phyloP scores from a whole-genome alignment of 2,329 filamentous ascomycete species.

The Trichoderma brevicompactum region DNA sequence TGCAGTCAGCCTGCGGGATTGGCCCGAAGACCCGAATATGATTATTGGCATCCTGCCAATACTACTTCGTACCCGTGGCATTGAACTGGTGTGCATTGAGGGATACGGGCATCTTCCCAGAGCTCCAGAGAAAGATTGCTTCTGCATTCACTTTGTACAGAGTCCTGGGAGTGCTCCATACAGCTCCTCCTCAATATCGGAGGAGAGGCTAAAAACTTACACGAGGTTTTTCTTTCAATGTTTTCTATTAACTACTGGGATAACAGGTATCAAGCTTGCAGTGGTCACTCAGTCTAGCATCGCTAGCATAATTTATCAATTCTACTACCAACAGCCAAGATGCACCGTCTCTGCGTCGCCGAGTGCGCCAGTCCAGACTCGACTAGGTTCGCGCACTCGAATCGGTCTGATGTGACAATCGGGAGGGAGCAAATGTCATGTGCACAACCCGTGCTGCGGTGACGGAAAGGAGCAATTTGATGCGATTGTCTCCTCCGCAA shows the following conservation, averaged over 20 bases:
- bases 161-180: too few relatives aligned
- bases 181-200: too few relatives aligned
- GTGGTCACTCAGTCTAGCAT: neutral
- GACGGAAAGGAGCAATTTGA: neutral
- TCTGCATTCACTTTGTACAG: neutral
- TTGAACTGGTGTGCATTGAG: neutral
- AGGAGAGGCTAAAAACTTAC: neutral
- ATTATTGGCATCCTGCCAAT: neutral
- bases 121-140: neutral
- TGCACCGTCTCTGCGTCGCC: neutral
- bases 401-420: neutral
- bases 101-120: neutral
- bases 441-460: neutral
- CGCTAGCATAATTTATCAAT: constrained; percentile 5
- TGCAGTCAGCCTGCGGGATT: neutral
- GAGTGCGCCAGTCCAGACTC: neutral
- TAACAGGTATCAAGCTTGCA: neutral
- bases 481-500: neutral
- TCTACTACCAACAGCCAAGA: neutral
- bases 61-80: neutral
- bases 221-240: neutral
- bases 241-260: neutral
- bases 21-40: neutral
- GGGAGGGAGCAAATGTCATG: neutral
- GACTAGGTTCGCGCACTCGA: neutral